phyloP scores from a whole-genome alignment of 192 early-diverging fungal species.

The Obelidium mucronatum region DNA sequence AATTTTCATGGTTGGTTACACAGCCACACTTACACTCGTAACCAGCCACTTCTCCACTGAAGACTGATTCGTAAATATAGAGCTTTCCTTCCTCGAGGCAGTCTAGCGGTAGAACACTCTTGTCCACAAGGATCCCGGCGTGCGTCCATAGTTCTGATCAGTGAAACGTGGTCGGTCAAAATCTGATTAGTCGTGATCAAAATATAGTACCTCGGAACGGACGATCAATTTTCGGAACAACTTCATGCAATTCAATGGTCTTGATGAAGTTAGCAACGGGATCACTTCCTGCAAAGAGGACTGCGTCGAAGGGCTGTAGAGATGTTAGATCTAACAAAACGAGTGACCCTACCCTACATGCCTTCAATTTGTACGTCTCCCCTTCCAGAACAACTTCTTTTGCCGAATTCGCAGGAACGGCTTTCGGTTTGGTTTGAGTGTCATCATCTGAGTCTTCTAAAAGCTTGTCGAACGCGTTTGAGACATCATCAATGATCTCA shows the following conservation, averaged over 20 bases:
- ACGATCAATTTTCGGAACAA: slow-evolving; percentile 1
- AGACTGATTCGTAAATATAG: slow-evolving; percentile 10
- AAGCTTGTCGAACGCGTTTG: too few species aligned
- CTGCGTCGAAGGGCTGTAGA: slow-evolving; percentile 14
- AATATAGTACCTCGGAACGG: background rate
- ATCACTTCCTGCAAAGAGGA: slow-evolving; percentile 40
- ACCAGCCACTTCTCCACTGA: background rate
- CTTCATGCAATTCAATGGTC: slow-evolving; percentile 20
- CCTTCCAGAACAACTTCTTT: too few species aligned
- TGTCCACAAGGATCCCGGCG: slow-evolving; percentile 40
- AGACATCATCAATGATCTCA: too few species aligned
- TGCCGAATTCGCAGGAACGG: too few species aligned
- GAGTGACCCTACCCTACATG: too few species aligned
- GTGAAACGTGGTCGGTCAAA: slow-evolving; percentile 38
- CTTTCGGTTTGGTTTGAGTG: too few species aligned
- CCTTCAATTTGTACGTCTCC: too few species aligned
- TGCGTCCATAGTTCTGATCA: background rate
- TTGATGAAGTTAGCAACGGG: slow-evolving; percentile 38
- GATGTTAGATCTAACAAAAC: too few species aligned
- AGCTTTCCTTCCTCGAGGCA: slow-evolving; percentile 40
- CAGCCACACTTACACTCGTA: slow-evolving; percentile 2
- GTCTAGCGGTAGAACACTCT: slow-evolving; percentile 36
- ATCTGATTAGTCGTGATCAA: slow-evolving; percentile 6
- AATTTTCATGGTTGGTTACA: background rate
- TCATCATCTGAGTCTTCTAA: too few species aligned